Evolutionary conservation across 495 filamentous ascomycete genomes (phyloP).

Genomic region (Penicillium cosmopolitanum): DNA sequence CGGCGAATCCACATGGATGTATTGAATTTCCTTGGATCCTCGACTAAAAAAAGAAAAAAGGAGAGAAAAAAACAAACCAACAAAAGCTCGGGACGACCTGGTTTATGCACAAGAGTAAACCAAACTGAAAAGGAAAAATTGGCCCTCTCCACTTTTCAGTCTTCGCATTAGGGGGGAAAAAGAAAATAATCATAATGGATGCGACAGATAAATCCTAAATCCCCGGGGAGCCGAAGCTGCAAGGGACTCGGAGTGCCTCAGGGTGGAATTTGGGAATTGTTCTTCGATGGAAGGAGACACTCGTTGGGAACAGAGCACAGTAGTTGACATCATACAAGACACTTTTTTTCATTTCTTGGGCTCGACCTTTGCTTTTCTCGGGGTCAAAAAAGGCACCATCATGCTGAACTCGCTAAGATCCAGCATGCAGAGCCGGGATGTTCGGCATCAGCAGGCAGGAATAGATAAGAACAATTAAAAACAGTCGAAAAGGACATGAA

Average conservation of each 20-base stretch:
- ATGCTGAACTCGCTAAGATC: constrained; percentile 31
- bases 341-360: constrained; percentile 24
- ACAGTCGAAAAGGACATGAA: not conserved
- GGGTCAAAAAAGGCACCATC: constrained; percentile 11
- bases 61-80: not conserved
- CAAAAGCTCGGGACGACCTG: constrained; percentile 12
- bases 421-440: not conserved
- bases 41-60: not conserved
- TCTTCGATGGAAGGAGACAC: not conserved
- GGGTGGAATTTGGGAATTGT: not conserved
- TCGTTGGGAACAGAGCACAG: not conserved
- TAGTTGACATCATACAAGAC: constrained; percentile 25
- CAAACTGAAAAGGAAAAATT: constrained; percentile 8
- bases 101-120: constrained; percentile 23
- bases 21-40: not conserved
- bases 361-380: constrained; percentile 23
- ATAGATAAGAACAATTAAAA: not conserved
- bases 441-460: constrained; percentile 1
- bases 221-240: not conserved
- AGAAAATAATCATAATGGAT: not conserved
- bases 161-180: not conserved
- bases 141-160: not conserved
- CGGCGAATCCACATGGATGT: not conserved
- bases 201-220: not conserved
- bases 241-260: not conserved